These are phyloP conservation scores for Moniliella sp. DNA, from an alignment of 1,284 basidiomycete species.

Conservation along the genomic window DNA sequence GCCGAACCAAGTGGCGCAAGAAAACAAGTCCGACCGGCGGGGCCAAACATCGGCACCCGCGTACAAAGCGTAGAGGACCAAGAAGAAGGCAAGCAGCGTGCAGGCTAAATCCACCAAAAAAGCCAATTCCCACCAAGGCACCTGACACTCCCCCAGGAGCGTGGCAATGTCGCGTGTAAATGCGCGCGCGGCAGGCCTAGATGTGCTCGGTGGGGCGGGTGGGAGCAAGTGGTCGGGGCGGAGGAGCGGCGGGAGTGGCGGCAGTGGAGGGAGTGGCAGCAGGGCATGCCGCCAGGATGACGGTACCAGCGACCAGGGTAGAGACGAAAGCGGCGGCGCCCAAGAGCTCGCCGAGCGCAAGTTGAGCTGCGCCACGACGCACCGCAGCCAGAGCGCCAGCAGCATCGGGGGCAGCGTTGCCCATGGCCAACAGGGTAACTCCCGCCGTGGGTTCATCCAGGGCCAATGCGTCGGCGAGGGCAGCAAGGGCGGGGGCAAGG, in stretches of 20 bases:
- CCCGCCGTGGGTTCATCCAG: constrained; percentile 30
- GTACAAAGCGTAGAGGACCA: too few species aligned
- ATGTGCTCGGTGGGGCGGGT: too few species aligned
- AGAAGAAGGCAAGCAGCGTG: too few species aligned
- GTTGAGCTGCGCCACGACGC: constrained; percentile 57
- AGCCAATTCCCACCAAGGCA: too few species aligned
- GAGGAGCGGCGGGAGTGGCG: too few species aligned
- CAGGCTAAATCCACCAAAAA: too few species aligned
- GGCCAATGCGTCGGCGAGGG: constrained; percentile 18
- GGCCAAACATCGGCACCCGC: too few species aligned
- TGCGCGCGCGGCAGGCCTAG: too few species aligned
- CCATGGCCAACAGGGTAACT: constrained; percentile 29
- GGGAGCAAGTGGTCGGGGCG: constrained; percentile 86
- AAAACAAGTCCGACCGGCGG: too few species aligned
- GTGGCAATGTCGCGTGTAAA: too few species aligned
- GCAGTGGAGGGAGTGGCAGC: constrained; percentile 52
- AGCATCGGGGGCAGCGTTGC: constrained; percentile 36
- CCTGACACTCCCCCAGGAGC: too few species aligned
- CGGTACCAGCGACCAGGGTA: constrained; percentile 74
- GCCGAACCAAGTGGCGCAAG: too few species aligned
- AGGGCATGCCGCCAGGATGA: constrained; percentile 87
- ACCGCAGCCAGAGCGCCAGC: constrained; percentile 89
- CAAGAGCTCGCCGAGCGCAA: constrained; percentile 81
- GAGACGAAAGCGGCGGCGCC: constrained; percentile 89
- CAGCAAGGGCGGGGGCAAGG: constrained; percentile 28